phyloP scores from a whole-genome alignment of 352 stramenopile species.

The Elongisporangium undulatum region DNA sequence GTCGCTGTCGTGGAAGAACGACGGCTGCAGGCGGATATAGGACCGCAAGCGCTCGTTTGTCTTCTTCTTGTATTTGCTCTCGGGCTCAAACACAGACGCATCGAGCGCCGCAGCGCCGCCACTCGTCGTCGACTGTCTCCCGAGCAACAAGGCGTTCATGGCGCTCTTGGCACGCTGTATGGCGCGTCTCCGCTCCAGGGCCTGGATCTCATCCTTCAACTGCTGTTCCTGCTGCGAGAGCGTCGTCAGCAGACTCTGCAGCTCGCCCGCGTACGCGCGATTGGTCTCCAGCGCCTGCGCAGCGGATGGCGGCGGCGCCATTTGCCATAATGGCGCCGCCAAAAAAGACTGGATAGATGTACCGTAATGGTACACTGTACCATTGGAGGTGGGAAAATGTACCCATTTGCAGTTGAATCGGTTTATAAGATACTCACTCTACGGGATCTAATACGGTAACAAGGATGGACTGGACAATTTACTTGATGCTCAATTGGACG shows the following conservation, averaged over 20 bases:
- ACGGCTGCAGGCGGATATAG: slow-evolving; percentile 49
- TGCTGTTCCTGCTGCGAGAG: slow-evolving; percentile 34
- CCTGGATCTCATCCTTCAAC: slow-evolving; percentile 29
- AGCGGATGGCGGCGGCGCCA: background rate
- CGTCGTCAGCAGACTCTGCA: slow-evolving; percentile 23
- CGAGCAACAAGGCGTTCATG: slow-evolving; percentile 28
- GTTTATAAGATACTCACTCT: background rate
- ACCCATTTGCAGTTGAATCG: background rate
- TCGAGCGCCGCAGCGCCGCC: background rate
- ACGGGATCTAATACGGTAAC: background rate
- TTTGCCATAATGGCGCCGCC: background rate
- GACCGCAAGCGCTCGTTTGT: slow-evolving; percentile 22
- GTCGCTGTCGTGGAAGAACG: slow-evolving; percentile 56
- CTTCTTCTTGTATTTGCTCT: slow-evolving; percentile 28
- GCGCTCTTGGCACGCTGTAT: slow-evolving; percentile 43
- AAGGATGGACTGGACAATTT: background rate
- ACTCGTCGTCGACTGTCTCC: too few relatives aligned
- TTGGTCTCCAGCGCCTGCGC: slow-evolving; percentile 33
- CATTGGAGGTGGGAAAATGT: background rate
- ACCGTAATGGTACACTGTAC: background rate
- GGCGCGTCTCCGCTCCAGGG: slow-evolving; percentile 45
- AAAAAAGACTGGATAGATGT: background rate
- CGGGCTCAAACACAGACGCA: slow-evolving; percentile 19
- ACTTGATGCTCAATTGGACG: background rate
- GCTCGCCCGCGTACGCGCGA: slow-evolving; percentile 32